phyloP scores from a whole-genome alignment of 192 early-diverging fungal species.

The Geranomyces variabilis region DNA sequence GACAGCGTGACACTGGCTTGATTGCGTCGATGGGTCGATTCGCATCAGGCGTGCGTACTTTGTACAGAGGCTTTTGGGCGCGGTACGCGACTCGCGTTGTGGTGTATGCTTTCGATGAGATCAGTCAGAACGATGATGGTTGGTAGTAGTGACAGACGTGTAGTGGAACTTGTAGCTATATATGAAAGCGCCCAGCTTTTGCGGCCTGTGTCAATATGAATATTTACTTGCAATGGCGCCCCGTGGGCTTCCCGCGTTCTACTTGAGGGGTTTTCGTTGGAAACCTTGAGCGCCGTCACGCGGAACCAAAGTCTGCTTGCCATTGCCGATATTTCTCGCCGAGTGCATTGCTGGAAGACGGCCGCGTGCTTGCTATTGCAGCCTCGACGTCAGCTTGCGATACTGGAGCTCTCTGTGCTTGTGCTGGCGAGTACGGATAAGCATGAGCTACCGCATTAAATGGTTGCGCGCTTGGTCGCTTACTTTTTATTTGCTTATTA shows the following conservation, averaged over 20 bases:
- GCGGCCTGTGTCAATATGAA: too few species aligned
- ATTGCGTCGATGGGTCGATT: conserved; percentile 26
- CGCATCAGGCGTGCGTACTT: conserved; percentile 39
- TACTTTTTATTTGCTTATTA: not conserved
- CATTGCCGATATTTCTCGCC: conserved; percentile 38
- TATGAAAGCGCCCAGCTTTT: too few species aligned
- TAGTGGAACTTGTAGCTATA: too few species aligned
- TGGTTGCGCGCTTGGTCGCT: too few species aligned
- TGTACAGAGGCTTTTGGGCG: conserved; percentile 62
- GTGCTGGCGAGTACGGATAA: not conserved
- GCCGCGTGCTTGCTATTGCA: conserved; percentile 37
- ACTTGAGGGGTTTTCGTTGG: too few species aligned
- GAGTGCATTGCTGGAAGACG: conserved; percentile 28
- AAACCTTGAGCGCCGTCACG: too few species aligned
- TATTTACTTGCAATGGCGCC: too few species aligned
- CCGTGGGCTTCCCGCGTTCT: too few species aligned
- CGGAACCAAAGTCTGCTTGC: conserved; percentile 42
- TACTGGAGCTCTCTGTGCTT: conserved; percentile 27
- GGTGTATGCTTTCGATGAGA: conserved; percentile 44
- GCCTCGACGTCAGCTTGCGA: conserved; percentile 32
- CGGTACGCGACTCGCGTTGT: conserved; percentile 45
- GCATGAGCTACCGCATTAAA: not conserved
- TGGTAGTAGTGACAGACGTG: conserved; percentile 1
- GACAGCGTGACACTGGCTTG: conserved; percentile 4
- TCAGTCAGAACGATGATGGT: conserved; percentile 28